Percentiles rank a stretch among this genome's conserved stretches.
These are phyloP conservation scores for Populus davidiana DNA, from an alignment of 345 rosid species.

Conservation along the genomic window DNA sequence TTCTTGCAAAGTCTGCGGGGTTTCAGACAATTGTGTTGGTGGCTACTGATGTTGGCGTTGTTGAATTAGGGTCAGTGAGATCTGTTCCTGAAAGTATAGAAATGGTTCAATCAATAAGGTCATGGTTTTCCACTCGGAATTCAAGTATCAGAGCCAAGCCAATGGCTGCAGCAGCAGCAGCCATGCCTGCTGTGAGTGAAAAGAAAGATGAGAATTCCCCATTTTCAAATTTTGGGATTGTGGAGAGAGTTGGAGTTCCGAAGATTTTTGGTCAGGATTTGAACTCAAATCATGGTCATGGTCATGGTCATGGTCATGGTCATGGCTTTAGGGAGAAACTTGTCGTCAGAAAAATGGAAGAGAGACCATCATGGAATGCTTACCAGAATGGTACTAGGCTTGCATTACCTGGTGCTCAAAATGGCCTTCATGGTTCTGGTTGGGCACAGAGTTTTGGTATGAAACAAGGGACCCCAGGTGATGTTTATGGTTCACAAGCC, in stretches of 20 bases:
- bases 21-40: constrained; percentile 78
- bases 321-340: constrained; percentile 77
- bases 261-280: constrained; percentile 84
- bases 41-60: constrained; percentile 84
- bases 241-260: constrained; percentile 44
- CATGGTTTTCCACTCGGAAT: constrained; percentile 45
- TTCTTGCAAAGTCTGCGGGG: constrained; percentile 74
- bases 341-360: constrained; percentile 78
- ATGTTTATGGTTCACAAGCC: constrained; percentile 44
- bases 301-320: constrained; percentile 36
- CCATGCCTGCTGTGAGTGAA: constrained; percentile 30
- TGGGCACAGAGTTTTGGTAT: constrained; percentile 53
- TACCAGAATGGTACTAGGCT: constrained; percentile 45
- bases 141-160: constrained; percentile 38
- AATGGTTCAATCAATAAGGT: constrained; percentile 51
- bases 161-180: constrained; percentile 6
- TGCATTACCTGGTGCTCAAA: constrained; percentile 41
- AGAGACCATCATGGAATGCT: constrained; percentile 54
- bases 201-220: constrained; percentile 46
- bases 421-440: constrained; percentile 44
- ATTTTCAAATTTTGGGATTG: constrained; percentile 34
- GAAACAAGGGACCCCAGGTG: constrained; percentile 42
- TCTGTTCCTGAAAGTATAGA: constrained; percentile 63
- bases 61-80: constrained; percentile 92
- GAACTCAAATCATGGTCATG: constrained; percentile 33